Percentiles rank a stretch among this genome's conserved stretches.
Conservation (phyloP, 2,329 filamentous ascomycete species). For the Monilinia fructigena region DNA sequence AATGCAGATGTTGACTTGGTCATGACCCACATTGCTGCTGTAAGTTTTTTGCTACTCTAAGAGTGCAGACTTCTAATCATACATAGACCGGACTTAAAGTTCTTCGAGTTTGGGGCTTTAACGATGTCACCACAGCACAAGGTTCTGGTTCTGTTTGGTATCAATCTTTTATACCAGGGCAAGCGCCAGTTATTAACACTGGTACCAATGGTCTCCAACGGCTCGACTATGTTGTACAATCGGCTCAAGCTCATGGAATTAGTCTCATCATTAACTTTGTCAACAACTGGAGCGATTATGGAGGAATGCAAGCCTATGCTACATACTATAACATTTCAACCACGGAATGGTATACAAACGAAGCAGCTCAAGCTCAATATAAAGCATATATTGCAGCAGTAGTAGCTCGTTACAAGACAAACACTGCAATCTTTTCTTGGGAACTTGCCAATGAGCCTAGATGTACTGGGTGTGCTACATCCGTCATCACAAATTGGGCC, state of each 20-base stretch:
- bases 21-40: slow-evolving; percentile 47
- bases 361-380: slow-evolving; percentile 55
- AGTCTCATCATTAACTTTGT: slow-evolving; percentile 66
- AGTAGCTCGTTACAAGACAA: slow-evolving; percentile 58
- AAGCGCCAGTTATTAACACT: slow-evolving; percentile 60
- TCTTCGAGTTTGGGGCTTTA: slow-evolving; percentile 63
- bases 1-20: slow-evolving; percentile 55
- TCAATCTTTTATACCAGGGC: slow-evolving; percentile 45
- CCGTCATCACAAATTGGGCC: slow-evolving; percentile 61
- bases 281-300: slow-evolving; percentile 70
- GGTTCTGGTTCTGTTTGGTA: slow-evolving; percentile 46
- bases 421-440: slow-evolving; percentile 64
- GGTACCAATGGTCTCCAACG: slow-evolving; percentile 61
- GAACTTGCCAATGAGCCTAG: slow-evolving; percentile 69
- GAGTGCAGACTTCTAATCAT: neutral
- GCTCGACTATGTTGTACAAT: slow-evolving; percentile 61
- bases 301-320: slow-evolving; percentile 60
- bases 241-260: slow-evolving; percentile 58
- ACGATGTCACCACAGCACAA: slow-evolving; percentile 50
- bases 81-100: slow-evolving; percentile 54
- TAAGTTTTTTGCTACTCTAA: slow-evolving; percentile 19
- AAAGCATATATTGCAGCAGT: slow-evolving; percentile 58
- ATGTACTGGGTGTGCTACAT: slow-evolving; percentile 58
- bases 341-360: slow-evolving; percentile 55
- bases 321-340: slow-evolving; percentile 51